These are phyloP conservation scores for Blastocystis sp. DNA, from an alignment of 352 stramenopile genomes.

Conservation along the genomic window DNA sequence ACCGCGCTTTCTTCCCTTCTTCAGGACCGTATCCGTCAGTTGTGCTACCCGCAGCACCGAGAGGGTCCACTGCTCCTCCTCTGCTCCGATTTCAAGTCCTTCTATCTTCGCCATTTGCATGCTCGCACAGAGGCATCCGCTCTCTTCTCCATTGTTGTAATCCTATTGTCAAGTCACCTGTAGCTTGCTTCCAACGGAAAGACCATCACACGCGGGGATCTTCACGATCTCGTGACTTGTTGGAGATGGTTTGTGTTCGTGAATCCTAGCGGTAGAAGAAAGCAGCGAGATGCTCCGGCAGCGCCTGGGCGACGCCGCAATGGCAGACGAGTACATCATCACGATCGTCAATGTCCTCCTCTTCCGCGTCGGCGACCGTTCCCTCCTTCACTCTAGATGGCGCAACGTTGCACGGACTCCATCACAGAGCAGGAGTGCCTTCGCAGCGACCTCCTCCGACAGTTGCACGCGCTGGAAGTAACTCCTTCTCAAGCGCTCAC, in stretches of 20 bases:
- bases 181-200: not conserved
- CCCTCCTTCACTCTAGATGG: constrained; percentile 5
- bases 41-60: not conserved
- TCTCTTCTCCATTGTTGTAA: not conserved
- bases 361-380: not conserved
- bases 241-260: not conserved
- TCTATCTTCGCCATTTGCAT: not conserved
- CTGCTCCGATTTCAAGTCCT: not conserved
- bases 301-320: not conserved
- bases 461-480: not conserved
- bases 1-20: constrained; percentile 21
- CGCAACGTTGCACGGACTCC: not conserved
- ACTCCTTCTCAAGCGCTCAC: not conserved
- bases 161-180: not conserved
- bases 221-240: not conserved
- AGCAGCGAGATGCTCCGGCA: not conserved
- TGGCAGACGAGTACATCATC: not conserved
- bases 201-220: not conserved
- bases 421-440: constrained; percentile 20
- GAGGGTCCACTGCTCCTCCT: not conserved
- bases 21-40: not conserved
- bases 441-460: not conserved
- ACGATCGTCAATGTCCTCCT: not conserved
- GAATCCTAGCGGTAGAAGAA: not conserved
- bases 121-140: not conserved